Conservation (phyloP, 163 green algal species). For the Chlamydomonas reinhardtii region DNA sequence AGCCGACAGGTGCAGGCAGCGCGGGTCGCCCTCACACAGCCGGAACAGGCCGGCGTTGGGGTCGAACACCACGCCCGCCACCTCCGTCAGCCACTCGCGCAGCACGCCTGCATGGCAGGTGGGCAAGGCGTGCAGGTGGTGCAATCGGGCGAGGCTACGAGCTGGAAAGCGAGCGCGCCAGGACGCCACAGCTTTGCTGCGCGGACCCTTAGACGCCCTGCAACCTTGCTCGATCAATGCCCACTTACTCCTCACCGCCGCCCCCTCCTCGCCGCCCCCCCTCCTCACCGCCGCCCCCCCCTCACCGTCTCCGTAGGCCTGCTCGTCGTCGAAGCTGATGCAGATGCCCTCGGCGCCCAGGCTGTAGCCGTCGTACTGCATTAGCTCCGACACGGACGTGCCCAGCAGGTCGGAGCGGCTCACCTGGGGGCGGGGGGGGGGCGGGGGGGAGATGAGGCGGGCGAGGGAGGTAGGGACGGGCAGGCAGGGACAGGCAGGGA, state of each 20-base stretch:
- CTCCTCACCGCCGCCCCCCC: not conserved
- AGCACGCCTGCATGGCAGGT: slow-evolving; percentile 45
- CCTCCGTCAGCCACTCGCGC: slow-evolving; percentile 46
- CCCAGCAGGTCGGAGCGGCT: slow-evolving; percentile 32
- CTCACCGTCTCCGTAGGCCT: slow-evolving; percentile 34
- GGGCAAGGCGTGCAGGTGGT: too few species aligned
- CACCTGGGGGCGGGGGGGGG: not conserved
- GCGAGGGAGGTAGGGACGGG: not conserved
- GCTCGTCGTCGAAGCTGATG: slow-evolving; percentile 33
- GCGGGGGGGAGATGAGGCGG: not conserved
- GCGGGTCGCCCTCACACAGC: slow-evolving; percentile 23
- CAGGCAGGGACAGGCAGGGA: too few species aligned
- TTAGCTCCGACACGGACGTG: slow-evolving; percentile 23
- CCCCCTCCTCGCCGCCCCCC: too few species aligned
- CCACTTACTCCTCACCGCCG: too few species aligned
- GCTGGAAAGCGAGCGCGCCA: too few species aligned
- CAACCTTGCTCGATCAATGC: too few species aligned
- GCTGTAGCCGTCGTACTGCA: slow-evolving; percentile 22
- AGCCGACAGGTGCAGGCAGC: slow-evolving; percentile 19
- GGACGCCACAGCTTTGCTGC: too few species aligned
- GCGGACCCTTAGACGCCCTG: too few species aligned
- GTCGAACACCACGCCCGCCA: slow-evolving; percentile 13
- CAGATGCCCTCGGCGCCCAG: slow-evolving; percentile 14
- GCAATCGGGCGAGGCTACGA: too few species aligned
- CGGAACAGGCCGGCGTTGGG: slow-evolving; percentile 41